Base-by-base conservation (phyloP, 225 moss, liverwort and hornwort species). In the Marchantia polymorpha region DNA sequence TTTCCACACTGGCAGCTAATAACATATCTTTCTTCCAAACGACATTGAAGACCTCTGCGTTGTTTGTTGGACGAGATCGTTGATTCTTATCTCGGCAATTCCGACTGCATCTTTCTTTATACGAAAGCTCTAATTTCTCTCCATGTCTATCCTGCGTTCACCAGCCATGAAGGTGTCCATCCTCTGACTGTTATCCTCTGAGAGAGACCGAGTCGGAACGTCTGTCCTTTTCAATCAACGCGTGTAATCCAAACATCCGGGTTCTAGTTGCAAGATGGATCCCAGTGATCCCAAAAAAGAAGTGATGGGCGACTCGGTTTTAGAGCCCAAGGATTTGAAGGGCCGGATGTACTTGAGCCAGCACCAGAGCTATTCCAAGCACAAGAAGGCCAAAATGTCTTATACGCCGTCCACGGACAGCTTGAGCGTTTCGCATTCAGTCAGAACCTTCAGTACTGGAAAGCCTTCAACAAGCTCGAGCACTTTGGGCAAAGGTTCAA, bases 301-400 rank as follows among this genome's bases (percentile, higher is more conserved):
- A 17, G 19, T 5, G 0, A 27, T 11, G 26, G 56, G 49, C 25
- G 47, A 30, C 54, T 11, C 73, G 64, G 51, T 58, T 10, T 30
- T 82, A 4, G 50, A 77, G 17, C 68, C 71, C n/a, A 61, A 66
- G 15, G 6, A 49, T 22, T 82, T 87, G 54, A 80, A 84, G n/a
- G 67, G 73, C 0, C 73, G 82, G 50, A 69, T 84, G 55, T 84
- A 80, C 60, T 47, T 87, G 52, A 77, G 30, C 64, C 84, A 80
- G 63, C 82, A 50, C 64, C 82, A 87, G 31, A 81, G 74, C 74
- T 84, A 80, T 48, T 80, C 84, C 46, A 80, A 78, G 48, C 82
- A 80, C 17, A 87, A 87, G 75, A 84, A 81, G 52, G 87, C 87
- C 60, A 87, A 84, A 78, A 29, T 87, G 10, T 64, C 77, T 7